A percentile compares a stretch with the other conserved stretches of the same genome.
phyloP scores from a whole-genome alignment of 805 yeast genomes.

The Teunomyces pallodes region DNA sequence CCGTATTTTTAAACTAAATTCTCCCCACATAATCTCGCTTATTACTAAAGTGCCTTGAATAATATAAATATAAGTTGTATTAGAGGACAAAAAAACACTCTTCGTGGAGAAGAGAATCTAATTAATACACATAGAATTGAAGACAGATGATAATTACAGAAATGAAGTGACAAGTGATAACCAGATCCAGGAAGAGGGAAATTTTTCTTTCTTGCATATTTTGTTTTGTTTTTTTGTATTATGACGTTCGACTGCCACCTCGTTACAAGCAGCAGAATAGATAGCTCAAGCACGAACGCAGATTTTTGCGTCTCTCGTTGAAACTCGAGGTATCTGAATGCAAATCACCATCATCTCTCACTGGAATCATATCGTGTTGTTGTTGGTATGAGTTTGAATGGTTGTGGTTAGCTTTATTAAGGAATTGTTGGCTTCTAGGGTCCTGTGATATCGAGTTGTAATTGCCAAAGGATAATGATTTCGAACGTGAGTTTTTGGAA shows the following conservation, averaged over 20 bases:
- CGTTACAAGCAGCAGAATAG: slow-evolving; percentile 1
- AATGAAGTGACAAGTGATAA: background rate
- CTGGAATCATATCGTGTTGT: slow-evolving; percentile 32
- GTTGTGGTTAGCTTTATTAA: slow-evolving; percentile 19
- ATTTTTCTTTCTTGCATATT: background rate
- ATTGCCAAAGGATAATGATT: slow-evolving; percentile 15
- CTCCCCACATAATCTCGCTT: no score
- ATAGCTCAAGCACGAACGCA: slow-evolving; percentile 6
- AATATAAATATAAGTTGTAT: background rate
- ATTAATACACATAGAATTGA: slow-evolving; percentile 3
- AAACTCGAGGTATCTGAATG: slow-evolving; percentile 40
- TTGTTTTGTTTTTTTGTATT: background rate
- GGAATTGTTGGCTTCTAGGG: slow-evolving; percentile 15
- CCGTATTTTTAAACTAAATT: background rate
- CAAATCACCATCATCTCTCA: slow-evolving; percentile 36
- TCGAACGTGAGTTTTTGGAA: slow-evolving; percentile 11
- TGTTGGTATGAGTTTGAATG: slow-evolving; percentile 16
- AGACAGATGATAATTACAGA: background rate
- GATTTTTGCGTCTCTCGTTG: slow-evolving; percentile 11
- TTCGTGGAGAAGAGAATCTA: background rate
- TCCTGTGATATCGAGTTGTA: slow-evolving; percentile 21
- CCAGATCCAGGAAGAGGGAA: background rate
- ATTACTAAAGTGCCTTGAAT: no score
- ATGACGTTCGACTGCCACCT: background rate
- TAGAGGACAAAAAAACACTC: background rate